phyloP scores from a whole-genome alignment of 352 stramenopile species.

The Phytophthora fragariae region DNA sequence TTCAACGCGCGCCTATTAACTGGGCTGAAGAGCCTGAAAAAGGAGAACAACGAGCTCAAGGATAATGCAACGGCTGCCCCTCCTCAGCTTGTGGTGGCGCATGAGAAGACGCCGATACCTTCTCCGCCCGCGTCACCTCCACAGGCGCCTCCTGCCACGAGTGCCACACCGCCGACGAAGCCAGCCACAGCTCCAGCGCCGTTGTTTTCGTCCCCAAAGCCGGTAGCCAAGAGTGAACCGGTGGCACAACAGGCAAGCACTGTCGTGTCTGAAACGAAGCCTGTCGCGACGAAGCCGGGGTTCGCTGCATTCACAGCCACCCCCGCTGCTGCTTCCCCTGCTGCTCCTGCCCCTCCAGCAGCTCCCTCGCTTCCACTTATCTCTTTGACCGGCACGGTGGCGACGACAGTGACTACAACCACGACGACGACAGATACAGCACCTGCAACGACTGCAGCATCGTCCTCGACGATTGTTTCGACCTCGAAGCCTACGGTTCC shows the following conservation, averaged over 20 bases:
- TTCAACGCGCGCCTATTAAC: conserved; percentile 76
- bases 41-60: conserved; percentile 83
- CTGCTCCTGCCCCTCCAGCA: conserved; percentile 2
- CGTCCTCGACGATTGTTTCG: conserved; percentile 16
- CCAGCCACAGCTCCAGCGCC: conserved; percentile 18
- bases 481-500: conserved; percentile 27
- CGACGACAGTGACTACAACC: conserved; percentile 29
- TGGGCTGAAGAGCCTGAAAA: conserved; percentile 75
- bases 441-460: conserved; percentile 11
- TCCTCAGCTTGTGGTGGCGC: conserved; percentile 14
- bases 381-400: conserved; percentile 19
- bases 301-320: conserved; percentile 10
- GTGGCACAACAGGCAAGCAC: conserved; percentile 13
- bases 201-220: conserved; percentile 35
- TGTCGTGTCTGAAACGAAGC: conserved; percentile 23
- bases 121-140: conserved; percentile 27
- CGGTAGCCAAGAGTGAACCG: conserved; percentile 24
- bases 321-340: background rate
- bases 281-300: conserved; percentile 17
- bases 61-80: conserved; percentile 41
- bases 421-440: conserved; percentile 14
- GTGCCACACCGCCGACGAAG: conserved; percentile 25
- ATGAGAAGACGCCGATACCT: conserved; percentile 32
- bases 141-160: conserved; percentile 23
- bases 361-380: conserved; percentile 19